Percentiles rank a stretch among this genome's conserved stretches.
Evolutionary conservation across 345 rosid genomes (phyloP).

Genomic region (thale cress (Arabidopsis thaliana)): TAIR10.1 NC_003071.7:10232501-10233000

Average conservation of each 20-base stretch:
- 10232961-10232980: constrained; percentile 68
- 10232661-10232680: neutral
- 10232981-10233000: constrained; percentile 55
- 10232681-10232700: neutral
- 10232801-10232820: constrained; percentile 80
- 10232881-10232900: constrained; percentile 67
- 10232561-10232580: constrained; percentile 62
- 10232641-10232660: constrained; percentile 27
- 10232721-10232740: constrained; percentile 63
- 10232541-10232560: constrained; percentile 67
- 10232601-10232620: constrained; percentile 72
- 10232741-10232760: constrained; percentile 79
- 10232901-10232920: constrained; percentile 81
- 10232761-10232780: constrained; percentile 90
- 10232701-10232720: constrained; percentile 79
- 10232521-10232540: constrained; percentile 68
- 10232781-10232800: constrained; percentile 77
- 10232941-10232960: constrained; percentile 59
- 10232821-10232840: constrained; percentile 73
- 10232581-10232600: constrained; percentile 65
- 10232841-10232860: constrained; percentile 84
- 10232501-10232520: constrained; percentile 74
- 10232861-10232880: constrained; percentile 60
- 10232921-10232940: constrained; percentile 66
- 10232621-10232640: constrained; percentile 65